A percentile compares a stretch with the other conserved stretches of the same genome.
Evolutionary conservation across 1,139 yeast species (phyloP).

Genomic region (Debaryomyces nepalensis): DNA sequence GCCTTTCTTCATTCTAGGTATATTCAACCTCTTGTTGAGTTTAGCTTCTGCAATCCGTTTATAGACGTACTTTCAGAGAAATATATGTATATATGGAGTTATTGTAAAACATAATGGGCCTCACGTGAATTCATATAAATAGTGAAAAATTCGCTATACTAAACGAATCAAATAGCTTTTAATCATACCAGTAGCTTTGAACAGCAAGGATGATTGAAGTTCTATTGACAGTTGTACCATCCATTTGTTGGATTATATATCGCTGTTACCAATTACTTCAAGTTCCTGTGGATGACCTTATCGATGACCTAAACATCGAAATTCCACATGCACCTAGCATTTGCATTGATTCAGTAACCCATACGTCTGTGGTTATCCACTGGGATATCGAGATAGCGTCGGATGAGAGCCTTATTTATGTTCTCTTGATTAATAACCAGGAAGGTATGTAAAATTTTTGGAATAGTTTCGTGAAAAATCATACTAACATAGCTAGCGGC

Average conservation of each 20-base stretch:
- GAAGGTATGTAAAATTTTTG: conserved; percentile 24
- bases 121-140: conserved; percentile 10
- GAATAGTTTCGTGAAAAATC: background rate
- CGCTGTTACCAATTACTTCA: conserved; percentile 41
- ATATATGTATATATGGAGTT: background rate
- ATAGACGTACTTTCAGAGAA: background rate
- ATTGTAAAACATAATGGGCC: background rate
- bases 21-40: conserved; percentile 39
- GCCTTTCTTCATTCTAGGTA: conserved; percentile 61
- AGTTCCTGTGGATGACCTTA: conserved; percentile 43
- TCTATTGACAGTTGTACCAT: conserved; percentile 47
- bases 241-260: conserved; percentile 47
- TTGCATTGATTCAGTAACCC: conserved; percentile 43
- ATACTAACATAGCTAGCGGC: conserved; percentile 30
- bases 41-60: background rate
- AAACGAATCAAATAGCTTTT: background rate
- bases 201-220: conserved; percentile 39
- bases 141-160: conserved; percentile 8
- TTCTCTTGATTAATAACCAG: conserved; percentile 39
- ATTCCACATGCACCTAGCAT: conserved; percentile 48
- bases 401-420: conserved; percentile 43
- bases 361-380: conserved; percentile 40
- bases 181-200: background rate
- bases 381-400: conserved; percentile 44
- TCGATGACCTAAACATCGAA: conserved; percentile 43